A percentile compares a stretch with the other conserved stretches of the same genome.
Evolutionary conservation across 1,284 basidiomycete genomes (phyloP).

Genomic region (Porphyrellus sp.): DNA sequence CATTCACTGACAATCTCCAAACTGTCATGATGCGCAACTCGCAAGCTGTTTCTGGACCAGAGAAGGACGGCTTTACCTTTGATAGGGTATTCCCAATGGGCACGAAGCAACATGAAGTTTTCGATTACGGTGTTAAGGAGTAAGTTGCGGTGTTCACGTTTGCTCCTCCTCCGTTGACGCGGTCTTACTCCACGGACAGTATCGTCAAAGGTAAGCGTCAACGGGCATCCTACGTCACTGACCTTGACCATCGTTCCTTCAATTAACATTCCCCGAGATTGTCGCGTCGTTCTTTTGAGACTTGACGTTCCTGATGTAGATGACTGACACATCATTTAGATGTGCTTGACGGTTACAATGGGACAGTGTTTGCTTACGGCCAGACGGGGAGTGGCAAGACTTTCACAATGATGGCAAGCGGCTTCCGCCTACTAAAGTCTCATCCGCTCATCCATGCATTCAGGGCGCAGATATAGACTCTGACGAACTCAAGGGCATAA

Average conservation of each 20-base stretch:
- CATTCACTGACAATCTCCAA: slow-evolving; percentile 82
- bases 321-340: slow-evolving; percentile 50
- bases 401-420: slow-evolving; percentile 91
- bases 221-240: slow-evolving; percentile 1
- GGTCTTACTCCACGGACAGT: slow-evolving; percentile 38
- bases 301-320: slow-evolving; percentile 6
- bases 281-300: slow-evolving; percentile 5
- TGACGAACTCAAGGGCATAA: slow-evolving; percentile 89
- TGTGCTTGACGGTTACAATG: slow-evolving; percentile 98
- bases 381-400: slow-evolving; percentile 98
- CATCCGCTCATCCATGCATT: slow-evolving; percentile 12
- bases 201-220: slow-evolving; percentile 68
- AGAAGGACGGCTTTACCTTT: slow-evolving; percentile 94
- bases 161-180: slow-evolving; percentile 12
- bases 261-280: not conserved
- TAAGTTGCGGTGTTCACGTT: slow-evolving; percentile 42
- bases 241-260: slow-evolving; percentile 1
- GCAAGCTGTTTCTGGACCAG: slow-evolving; percentile 65
- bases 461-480: slow-evolving; percentile 97
- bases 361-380: slow-evolving; percentile 97
- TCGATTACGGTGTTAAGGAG: slow-evolving; percentile 98
- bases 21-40: slow-evolving; percentile 80
- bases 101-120: slow-evolving; percentile 91
- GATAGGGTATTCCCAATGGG: slow-evolving; percentile 95
- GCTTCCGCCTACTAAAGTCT: slow-evolving; percentile 9